A percentile compares a stretch with the other conserved stretches of the same genome.
phyloP scores from a whole-genome alignment of 768 basidiomycete species.

The Tylopilus rubrobrunneus region DNA sequence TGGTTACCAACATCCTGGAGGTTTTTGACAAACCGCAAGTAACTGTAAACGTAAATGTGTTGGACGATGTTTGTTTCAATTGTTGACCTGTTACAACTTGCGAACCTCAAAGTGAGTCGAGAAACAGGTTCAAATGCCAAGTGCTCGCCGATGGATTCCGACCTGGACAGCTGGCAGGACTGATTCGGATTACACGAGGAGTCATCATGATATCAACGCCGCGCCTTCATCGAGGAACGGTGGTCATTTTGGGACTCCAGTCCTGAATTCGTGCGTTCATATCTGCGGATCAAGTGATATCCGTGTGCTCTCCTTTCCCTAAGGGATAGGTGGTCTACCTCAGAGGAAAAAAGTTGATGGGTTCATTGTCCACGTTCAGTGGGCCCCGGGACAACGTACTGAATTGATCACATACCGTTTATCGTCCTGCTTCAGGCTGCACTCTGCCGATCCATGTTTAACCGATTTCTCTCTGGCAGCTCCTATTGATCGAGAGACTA shows the following conservation, averaged over 20 bases:
- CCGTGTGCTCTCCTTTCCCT: neutral
- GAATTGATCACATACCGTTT: too few relatives aligned
- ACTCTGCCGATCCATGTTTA: neutral
- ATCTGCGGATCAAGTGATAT: constrained; percentile 14
- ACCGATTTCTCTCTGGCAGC: neutral
- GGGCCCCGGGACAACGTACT: neutral
- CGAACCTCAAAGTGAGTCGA: too few relatives aligned
- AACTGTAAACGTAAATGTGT: neutral
- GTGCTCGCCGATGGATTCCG: neutral
- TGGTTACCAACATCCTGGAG: neutral
- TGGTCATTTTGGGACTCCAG: neutral
- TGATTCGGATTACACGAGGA: constrained; percentile 7
- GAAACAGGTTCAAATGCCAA: neutral
- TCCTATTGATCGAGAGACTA: neutral
- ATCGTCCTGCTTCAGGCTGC: neutral
- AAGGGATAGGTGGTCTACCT: neutral
- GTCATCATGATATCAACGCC: neutral
- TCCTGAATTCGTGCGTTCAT: constrained; percentile 10
- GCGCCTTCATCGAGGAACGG: neutral
- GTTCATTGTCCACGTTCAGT: neutral
- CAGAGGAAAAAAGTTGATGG: neutral
- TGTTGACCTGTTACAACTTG: too few relatives aligned
- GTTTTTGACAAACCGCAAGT: neutral
- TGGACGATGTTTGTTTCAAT: neutral
- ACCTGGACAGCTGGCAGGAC: neutral